Conservation (phyloP, 768 basidiomycete genomes). For the Tulasnella calospora region DNA sequence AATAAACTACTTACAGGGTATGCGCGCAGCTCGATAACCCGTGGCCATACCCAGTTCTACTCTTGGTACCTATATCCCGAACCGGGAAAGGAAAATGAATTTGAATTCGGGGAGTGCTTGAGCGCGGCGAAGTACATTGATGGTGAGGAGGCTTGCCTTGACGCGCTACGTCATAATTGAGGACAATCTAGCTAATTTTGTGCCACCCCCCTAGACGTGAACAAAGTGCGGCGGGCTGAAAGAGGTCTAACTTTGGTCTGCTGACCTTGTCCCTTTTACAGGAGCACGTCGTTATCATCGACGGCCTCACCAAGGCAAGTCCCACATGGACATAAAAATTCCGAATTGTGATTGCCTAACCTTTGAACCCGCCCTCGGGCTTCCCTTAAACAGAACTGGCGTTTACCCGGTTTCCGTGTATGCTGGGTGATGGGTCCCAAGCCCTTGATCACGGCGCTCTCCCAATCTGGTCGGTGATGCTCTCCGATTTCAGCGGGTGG, state of each 20-base stretch:
- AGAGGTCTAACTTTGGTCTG: background rate
- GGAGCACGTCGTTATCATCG: conserved; percentile 81
- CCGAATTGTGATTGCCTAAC: background rate
- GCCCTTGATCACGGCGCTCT: conserved; percentile 79
- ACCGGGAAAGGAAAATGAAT: conserved; percentile 49
- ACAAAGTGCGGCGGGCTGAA: conserved; percentile 45
- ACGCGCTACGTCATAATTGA: background rate
- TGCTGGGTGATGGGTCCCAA: conserved; percentile 91
- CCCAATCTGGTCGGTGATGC: conserved; percentile 63
- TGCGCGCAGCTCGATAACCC: background rate
- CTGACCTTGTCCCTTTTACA: conserved; percentile 30
- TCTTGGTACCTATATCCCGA: conserved; percentile 88
- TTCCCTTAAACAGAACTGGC: conserved; percentile 66
- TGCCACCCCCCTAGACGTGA: conserved; percentile 52
- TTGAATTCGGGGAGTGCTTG: conserved; percentile 67
- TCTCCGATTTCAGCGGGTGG: background rate
- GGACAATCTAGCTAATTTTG: background rate
- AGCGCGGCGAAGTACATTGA: conserved; percentile 81
- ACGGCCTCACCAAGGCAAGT: conserved; percentile 82
- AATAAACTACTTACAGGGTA: background rate
- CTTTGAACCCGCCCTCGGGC: conserved; percentile 31
- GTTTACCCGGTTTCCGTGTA: conserved; percentile 89
- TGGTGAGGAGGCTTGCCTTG: conserved; percentile 27
- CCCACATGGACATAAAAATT: background rate
- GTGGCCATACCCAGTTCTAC: conserved; percentile 60